These are phyloP conservation scores for Leccinum olivaceopallidum DNA, from an alignment of 768 basidiomycete genomes.

Conservation along the genomic window DNA sequence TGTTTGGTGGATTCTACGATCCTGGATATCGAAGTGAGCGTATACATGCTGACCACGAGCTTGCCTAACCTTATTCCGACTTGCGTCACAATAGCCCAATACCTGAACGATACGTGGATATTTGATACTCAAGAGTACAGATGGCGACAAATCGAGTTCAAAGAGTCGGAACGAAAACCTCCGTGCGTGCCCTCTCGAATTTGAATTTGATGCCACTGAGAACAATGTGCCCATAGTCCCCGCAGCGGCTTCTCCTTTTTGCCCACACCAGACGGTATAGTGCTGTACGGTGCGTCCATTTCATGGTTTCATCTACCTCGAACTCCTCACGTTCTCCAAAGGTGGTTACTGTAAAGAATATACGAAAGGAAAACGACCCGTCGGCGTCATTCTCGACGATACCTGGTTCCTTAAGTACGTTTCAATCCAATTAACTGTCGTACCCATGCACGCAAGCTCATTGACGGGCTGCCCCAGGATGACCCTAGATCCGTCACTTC, in stretches of 20 bases:
- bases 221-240: conserved; percentile 41
- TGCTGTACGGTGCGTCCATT: conserved; percentile 63
- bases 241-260: conserved; percentile 87
- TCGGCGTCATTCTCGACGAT: conserved; percentile 88
- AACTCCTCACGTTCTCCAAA: conserved; percentile 24
- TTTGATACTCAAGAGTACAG: conserved; percentile 86
- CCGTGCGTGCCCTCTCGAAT: conserved; percentile 46
- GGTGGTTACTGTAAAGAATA: conserved; percentile 94
- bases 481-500: conserved; percentile 27
- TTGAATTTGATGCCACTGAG: neutral
- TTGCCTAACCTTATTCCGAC: neutral
- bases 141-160: conserved; percentile 79
- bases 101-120: conserved; percentile 81
- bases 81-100: conserved; percentile 53
- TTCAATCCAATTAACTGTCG: neutral
- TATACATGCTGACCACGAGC: too few relatives aligned
- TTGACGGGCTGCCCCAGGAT: conserved; percentile 29
- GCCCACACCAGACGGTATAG: conserved; percentile 70
- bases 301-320: neutral
- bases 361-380: conserved; percentile 76
- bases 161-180: conserved; percentile 68
- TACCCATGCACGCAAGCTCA: neutral
- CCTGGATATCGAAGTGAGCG: conserved; percentile 72
- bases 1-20: conserved; percentile 92
- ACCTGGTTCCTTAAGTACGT: conserved; percentile 82